Conservation (phyloP, 2,329 filamentous ascomycete genomes). For the Albophoma yamanashiensis region DNA sequence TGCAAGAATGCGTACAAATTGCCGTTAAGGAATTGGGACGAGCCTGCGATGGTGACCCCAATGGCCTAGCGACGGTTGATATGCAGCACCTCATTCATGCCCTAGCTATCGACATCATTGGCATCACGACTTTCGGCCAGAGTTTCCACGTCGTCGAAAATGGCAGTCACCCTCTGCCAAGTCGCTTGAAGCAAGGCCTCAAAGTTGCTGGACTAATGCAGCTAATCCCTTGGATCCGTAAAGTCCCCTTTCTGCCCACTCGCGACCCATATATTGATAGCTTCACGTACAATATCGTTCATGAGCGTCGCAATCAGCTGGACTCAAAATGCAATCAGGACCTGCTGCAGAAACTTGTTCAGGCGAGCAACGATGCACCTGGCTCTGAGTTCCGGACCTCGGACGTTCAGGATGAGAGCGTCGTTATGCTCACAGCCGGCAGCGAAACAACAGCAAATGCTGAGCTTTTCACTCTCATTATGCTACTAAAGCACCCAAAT, state of each 20-base stretch:
- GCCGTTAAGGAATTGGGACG: background rate
- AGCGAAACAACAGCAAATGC: conserved; percentile 1
- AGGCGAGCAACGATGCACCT: background rate
- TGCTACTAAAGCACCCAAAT: background rate
- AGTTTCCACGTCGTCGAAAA: background rate
- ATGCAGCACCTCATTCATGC: conserved; percentile 1
- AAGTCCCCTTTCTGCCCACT: background rate
- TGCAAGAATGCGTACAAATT: background rate
- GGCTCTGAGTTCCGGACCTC: background rate
- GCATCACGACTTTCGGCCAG: background rate
- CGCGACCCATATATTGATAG: conserved; percentile 1
- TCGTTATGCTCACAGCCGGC: conserved; percentile 1
- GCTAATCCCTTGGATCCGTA: background rate
- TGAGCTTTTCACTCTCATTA: background rate
- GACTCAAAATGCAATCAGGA: background rate
- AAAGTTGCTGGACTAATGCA: background rate
- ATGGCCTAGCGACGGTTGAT: background rate
- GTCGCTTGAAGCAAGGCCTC: background rate
- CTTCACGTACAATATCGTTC: conserved; percentile 1
- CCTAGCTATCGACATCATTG: background rate
- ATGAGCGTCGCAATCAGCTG: background rate
- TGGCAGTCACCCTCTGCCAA: background rate
- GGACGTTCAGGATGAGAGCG: conserved; percentile 2
- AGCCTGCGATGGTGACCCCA: background rate
- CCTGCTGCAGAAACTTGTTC: background rate